These are phyloP conservation scores for Thecaphora thlaspeos DNA, from an alignment of 1,284 basidiomycete species.

Conservation along the genomic window DNA sequence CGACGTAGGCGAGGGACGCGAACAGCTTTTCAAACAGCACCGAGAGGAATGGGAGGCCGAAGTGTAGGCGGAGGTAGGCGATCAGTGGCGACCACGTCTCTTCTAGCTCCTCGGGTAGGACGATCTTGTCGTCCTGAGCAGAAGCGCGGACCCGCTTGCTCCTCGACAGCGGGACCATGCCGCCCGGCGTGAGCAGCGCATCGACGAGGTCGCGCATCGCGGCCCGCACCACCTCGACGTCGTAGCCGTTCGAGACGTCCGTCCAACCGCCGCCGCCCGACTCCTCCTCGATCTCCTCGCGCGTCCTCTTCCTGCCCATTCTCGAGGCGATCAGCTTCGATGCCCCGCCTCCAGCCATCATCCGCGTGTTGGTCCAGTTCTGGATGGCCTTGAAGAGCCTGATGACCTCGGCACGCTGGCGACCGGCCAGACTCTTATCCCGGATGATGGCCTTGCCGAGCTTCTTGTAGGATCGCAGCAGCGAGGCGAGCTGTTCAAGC, in stretches of 20 bases:
- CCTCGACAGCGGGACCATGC: conserved; percentile 25
- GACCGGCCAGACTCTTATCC: conserved; percentile 36
- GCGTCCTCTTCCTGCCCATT: background rate
- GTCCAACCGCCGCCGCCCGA: background rate
- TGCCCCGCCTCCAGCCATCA: background rate
- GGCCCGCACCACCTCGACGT: background rate
- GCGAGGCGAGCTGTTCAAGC: conserved; percentile 13
- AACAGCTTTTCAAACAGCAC: conserved; percentile 18
- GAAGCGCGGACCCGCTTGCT: conserved; percentile 13
- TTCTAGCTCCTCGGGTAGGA: conserved; percentile 12
- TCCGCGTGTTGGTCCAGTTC: conserved; percentile 14
- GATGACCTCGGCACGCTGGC: conserved; percentile 17
- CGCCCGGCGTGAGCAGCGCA: conserved; percentile 19
- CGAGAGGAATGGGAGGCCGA: conserved; percentile 16
- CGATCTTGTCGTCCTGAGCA: conserved; percentile 1
- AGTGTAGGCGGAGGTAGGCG: conserved; percentile 18
- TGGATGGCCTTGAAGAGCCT: conserved; percentile 23
- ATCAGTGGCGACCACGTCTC: conserved; percentile 21
- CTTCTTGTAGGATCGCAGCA: conserved; percentile 33
- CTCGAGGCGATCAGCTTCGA: background rate
- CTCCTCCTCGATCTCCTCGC: conserved; percentile 1
- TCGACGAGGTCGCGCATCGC: conserved; percentile 6
- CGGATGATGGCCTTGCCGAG: conserved; percentile 34
- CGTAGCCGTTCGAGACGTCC: background rate
- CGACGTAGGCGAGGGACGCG: conserved; percentile 5